A percentile compares a stretch with the other conserved stretches of the same genome.
phyloP scores from a whole-genome alignment of 441 rosid species.

The Erodium moschatum region DNA sequence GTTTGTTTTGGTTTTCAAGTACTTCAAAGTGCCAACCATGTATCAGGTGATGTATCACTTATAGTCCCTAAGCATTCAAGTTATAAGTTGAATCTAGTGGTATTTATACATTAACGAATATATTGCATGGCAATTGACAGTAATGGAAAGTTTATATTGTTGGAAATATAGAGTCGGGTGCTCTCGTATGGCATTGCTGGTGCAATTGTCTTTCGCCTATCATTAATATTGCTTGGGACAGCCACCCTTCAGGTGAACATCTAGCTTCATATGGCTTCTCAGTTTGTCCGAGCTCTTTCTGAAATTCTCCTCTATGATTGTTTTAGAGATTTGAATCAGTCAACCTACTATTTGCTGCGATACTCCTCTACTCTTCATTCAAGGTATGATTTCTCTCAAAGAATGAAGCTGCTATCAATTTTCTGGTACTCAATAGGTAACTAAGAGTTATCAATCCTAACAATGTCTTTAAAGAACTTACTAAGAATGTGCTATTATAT shows the following conservation, averaged over 20 bases:
- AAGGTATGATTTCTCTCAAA: conserved; percentile 45
- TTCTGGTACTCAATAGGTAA: not conserved
- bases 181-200: conserved; percentile 87
- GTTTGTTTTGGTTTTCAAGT: conserved; percentile 82
- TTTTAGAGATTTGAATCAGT: conserved; percentile 74
- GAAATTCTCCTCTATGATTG: conserved; percentile 10
- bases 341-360: conserved; percentile 64
- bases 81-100: conserved; percentile 8
- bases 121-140: conserved; percentile 13
- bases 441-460: not conserved
- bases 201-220: conserved; percentile 64
- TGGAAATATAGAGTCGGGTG: conserved; percentile 56
- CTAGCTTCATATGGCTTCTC: conserved; percentile 6
- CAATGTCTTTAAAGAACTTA: not conserved
- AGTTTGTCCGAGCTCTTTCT: conserved; percentile 15
- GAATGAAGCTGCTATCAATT: conserved; percentile 14
- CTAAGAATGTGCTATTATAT: not conserved
- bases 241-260: conserved; percentile 77
- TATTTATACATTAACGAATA: not conserved
- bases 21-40: conserved; percentile 72
- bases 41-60: conserved; percentile 54
- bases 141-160: conserved; percentile 19
- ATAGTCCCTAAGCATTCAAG: conserved; percentile 12
- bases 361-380: conserved; percentile 73
- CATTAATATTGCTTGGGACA: conserved; percentile 69